Percentiles rank a stretch among this genome's conserved stretches.
Evolutionary conservation across 2,329 filamentous ascomycete genomes (phyloP).

Genomic region (Calonectria naviculata): DNA sequence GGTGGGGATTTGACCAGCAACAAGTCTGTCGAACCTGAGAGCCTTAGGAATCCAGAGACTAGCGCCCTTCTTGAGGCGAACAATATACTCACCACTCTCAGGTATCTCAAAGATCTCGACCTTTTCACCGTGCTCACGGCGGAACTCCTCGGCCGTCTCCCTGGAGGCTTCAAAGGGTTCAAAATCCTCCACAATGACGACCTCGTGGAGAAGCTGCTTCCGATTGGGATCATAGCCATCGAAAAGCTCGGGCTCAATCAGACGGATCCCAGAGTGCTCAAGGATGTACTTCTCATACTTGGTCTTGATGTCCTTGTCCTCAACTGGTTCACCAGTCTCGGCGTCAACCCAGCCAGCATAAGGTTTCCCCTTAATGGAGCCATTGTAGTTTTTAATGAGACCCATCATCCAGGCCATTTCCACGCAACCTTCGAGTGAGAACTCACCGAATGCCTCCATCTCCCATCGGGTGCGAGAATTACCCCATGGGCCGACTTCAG

Average conservation of each 20-base stretch:
- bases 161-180: slow-evolving; percentile 97
- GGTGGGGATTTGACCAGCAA: slow-evolving; percentile 95
- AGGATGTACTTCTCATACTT: slow-evolving; percentile 98
- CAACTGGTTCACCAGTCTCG: slow-evolving; percentile 94
- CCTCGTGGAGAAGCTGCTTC: slow-evolving; percentile 97
- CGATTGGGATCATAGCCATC: slow-evolving; percentile 97
- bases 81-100: slow-evolving; percentile 93
- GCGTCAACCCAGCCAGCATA: slow-evolving; percentile 98
- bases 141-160: slow-evolving; percentile 97
- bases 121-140: slow-evolving; percentile 95
- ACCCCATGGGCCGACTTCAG: slow-evolving; percentile 98
- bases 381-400: slow-evolving; percentile 98
- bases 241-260: slow-evolving; percentile 99
- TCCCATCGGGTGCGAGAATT: slow-evolving; percentile 99
- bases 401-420: slow-evolving; percentile 99
- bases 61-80: slow-evolving; percentile 95
- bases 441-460: slow-evolving; percentile 97
- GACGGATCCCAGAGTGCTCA: slow-evolving; percentile 95
- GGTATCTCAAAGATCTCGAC: slow-evolving; percentile 97
- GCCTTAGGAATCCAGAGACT: slow-evolving; percentile 97
- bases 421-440: slow-evolving; percentile 96
- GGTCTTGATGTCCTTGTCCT: slow-evolving; percentile 96
- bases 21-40: slow-evolving; percentile 94
- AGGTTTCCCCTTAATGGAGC: slow-evolving; percentile 91
- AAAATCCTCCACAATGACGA: slow-evolving; percentile 96